Evolutionary conservation across 2,329 filamentous ascomycete species (phyloP), one percentile per base, ranked within the genome.

Genomic region (Verticillium isaacii): DNA sequence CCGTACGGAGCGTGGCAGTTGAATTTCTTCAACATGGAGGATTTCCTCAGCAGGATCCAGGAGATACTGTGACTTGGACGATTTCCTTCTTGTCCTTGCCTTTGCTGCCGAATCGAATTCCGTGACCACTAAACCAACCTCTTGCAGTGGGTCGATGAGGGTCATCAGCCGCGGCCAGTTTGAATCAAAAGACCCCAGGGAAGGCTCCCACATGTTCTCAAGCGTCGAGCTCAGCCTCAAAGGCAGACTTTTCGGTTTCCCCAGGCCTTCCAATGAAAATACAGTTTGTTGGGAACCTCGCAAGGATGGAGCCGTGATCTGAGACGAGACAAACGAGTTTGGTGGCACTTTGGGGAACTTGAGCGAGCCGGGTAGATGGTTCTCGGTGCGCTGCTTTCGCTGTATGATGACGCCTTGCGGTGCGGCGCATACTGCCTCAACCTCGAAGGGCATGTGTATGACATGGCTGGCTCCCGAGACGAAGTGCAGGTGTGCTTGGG

Each of bases 401-500:
- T 98, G 94, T 61, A 99, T 86, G 23, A 99, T 84, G 58, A 98
- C 83, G 32, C 95, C 95, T 36, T 87, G 82, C 6, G 93, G 90
- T 14, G 91, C 91, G 39, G 94, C 87, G 73, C 93, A 92, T 34
- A 91, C 93, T 60, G 87, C 87, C 71, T 97, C 92, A 52, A 97
- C 90, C 76, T 98, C 93, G 71, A 99, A 99, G 1, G 94, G 94
- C 71, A 99, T 86, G 73, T 97, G 92, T 57, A 98, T 84, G 62
- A 97, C 86, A 82, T 99, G 91, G 71, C 86, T 95, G 37, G 92
- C 89, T 23, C 94, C 94, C 2, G 90, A 86, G 41, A 98, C 84
- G 72, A 96, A 97, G 80, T 93, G 96, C 66, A 99, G 87, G 72
- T 98, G 94, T 25, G 92, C 93, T 72, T 98, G 94, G 0, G 92